phyloP scores from a whole-genome alignment of 306 rosid genomes.

The Cucumis hystrix region DNA sequence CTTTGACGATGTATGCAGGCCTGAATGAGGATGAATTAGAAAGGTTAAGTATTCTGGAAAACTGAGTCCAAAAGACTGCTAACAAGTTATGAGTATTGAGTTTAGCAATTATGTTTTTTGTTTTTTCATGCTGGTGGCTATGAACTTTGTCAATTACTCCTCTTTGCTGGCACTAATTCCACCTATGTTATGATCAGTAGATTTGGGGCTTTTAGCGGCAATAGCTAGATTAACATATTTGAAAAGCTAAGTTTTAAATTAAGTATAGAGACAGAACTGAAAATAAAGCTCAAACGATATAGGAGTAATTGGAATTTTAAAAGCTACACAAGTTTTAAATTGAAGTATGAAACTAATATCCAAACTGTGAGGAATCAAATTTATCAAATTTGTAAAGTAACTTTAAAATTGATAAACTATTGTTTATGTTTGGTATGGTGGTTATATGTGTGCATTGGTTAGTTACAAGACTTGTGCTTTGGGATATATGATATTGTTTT shows the following conservation, averaged over 20 bases:
- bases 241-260: no score
- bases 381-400: not conserved
- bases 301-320: not conserved
- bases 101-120: not conserved
- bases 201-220: no score
- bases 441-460: no score
- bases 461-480: not conserved
- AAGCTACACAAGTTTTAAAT: not conserved
- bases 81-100: slow-evolving; percentile 54
- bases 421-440: not conserved
- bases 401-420: not conserved
- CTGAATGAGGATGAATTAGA: slow-evolving; percentile 56
- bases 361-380: not conserved
- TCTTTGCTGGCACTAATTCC: not conserved
- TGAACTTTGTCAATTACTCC: not conserved
- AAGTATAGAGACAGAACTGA: not conserved
- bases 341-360: not conserved
- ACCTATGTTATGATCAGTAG: not conserved
- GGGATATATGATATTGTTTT: not conserved
- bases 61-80: slow-evolving; percentile 71
- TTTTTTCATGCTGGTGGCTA: not conserved
- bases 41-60: slow-evolving; percentile 61
- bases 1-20: slow-evolving; percentile 29
- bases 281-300: no score
- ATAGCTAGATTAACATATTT: no score